Conservation (phyloP, 305 asterid species). For the Fraxinus baroniana region DNA sequence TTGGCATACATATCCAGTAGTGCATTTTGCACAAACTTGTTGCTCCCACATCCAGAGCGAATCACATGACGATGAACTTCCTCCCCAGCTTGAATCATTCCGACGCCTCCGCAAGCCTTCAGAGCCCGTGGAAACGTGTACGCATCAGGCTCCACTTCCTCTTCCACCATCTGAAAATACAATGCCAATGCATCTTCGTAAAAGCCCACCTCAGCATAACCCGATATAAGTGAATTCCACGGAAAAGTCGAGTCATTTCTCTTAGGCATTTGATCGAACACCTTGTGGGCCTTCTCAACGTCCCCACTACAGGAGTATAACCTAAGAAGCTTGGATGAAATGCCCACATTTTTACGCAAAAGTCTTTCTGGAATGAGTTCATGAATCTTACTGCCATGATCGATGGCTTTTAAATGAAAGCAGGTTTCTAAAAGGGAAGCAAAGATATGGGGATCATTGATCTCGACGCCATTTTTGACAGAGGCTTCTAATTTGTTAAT, state of each 20-base stretch:
- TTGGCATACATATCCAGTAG: conserved; percentile 81
- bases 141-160: conserved; percentile 70
- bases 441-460: conserved; percentile 69
- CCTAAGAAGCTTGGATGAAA: conserved; percentile 69
- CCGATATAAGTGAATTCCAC: conserved; percentile 85
- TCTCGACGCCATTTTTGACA: conserved; percentile 45
- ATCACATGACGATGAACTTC: conserved; percentile 79
- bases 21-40: conserved; percentile 59
- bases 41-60: conserved; percentile 56
- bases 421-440: conserved; percentile 84
- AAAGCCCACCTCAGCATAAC: conserved; percentile 61
- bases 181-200: conserved; percentile 81
- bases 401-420: conserved; percentile 56
- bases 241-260: conserved; percentile 61
- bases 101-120: conserved; percentile 83
- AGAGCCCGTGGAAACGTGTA: conserved; percentile 86
- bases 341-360: conserved; percentile 54
- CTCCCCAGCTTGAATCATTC: conserved; percentile 67
- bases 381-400: conserved; percentile 49
- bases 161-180: conserved; percentile 93
- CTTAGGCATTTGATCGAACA: conserved; percentile 81
- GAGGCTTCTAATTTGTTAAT: conserved; percentile 52
- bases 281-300: conserved; percentile 61
- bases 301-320: conserved; percentile 51
- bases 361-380: conserved; percentile 62